Evolutionary conservation across 306 rosid genomes (phyloP), one percentile per base, ranked within the genome.

Genomic region (Pachyrhizus erosus): DNA sequence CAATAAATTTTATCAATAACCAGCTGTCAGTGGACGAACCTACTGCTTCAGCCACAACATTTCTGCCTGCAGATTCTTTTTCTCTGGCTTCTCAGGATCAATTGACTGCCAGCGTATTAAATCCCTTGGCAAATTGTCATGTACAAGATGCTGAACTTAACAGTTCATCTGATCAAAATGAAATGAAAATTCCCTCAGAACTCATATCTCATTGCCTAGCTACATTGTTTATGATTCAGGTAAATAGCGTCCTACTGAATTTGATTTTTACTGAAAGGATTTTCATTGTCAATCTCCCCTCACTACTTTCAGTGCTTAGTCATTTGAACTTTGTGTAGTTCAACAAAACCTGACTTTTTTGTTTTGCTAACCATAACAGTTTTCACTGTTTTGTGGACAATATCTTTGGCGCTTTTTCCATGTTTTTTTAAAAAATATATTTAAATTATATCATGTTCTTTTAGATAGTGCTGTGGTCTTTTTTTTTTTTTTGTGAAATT

Each of bases 201-300:
- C 96, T 93, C 49, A 92, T 93, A 73, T 88, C 93, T 83, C 91
- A 87, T 76, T 93, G 98, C 89, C 90, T 93, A 31, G 94, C 98
- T 21, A 91, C 96, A 54, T 83, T 91, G 84, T 85, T 93, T 85
- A 89, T 90, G 97, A 92, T 93, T 89, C 98, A 93, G 99, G 99
- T 93, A 87, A 72, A 37, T 76, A 66, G 24, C 45, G 68, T 51
- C 6, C 70, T 61, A 37, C 57, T 51, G 74, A 68, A 60, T 68
- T 77, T 73, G 34, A 7, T 31, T 43, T 81, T 71, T 84, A 9
- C 80, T 73, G 43, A 27, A 62, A 75, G 9, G 40, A 51, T 79
- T 86, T 52, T 74, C 52, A 24, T 70, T 31, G 39, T 51, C 75
- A 61, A 37, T 71, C 83, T 72, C 24, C 57, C 46, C 80, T 70